Base-by-base conservation (phyloP, 345 rosid species). In the Populus tremula region DNA sequence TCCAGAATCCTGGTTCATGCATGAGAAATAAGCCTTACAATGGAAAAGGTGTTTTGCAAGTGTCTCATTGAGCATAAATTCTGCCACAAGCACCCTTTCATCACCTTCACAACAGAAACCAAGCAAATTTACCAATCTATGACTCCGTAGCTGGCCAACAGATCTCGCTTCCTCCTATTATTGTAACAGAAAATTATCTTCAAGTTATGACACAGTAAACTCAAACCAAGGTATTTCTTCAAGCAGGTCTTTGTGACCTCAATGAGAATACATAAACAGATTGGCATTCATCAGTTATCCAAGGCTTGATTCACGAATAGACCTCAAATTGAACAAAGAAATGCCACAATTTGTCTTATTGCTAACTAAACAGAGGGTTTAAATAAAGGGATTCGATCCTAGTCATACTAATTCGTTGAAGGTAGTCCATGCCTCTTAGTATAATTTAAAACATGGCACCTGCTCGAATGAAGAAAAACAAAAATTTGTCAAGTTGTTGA, bases 11-110 rank as follows among this genome's bases (percentile, higher is more conserved):
- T 69, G 5, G 18, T 27, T 10, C 38, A n/a, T 5, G 67, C 18
- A 18, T 29, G 27, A 67, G 27, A 31, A 8, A 62, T n/a, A 68
- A 79, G 39, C 12, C 92, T 84, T 89, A 95, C 99, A 93, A 73
- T 93, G 99, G 56, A 95, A 95, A 76, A 95, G 91, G 79, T 95
- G 99, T 75, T 93, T 95, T 11, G 99, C 98, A 77, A 95, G 93
- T 59, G 99, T 93, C 77, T 93, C 97, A 31, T 92, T 89, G 38
- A 97, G 94, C 92, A 95, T 89, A 80, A 86, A 93, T 80, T 93
- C 99, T 23, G 98, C 90, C 70, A 93, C 97, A 76, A 95, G 99
- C 78, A 95, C 83, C 85, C 98, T 90, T 84, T 95, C 99, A 31
- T 95, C 97, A 82, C 85, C 91, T 85, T 92, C 92, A 77, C 85